These are phyloP conservation scores for Arthrinium puccinioides DNA, from an alignment of 2,329 filamentous ascomycete genomes.

Conservation along the genomic window DNA sequence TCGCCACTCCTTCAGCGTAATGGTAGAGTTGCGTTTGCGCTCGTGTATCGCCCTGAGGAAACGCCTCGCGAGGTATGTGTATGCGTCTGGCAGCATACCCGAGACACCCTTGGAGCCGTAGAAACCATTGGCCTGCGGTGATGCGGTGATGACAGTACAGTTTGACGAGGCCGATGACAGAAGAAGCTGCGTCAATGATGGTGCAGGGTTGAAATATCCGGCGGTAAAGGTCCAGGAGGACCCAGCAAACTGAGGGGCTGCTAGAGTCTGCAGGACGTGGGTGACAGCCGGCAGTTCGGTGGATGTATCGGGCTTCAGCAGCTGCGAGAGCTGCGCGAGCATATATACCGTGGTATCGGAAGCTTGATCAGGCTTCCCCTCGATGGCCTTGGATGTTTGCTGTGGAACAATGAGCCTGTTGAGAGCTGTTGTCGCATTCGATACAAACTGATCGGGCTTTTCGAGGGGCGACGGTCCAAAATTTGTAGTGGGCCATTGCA, in stretches of 20 bases:
- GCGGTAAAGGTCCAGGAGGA: slow-evolving; percentile 94
- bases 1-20: slow-evolving; percentile 82
- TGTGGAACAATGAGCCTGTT: slow-evolving; percentile 55
- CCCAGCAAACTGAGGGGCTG: slow-evolving; percentile 52
- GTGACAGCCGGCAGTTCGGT: slow-evolving; percentile 83
- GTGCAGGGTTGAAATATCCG: slow-evolving; percentile 96
- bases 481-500: slow-evolving; percentile 72
- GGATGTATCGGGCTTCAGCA: slow-evolving; percentile 71
- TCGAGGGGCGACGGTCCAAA: slow-evolving; percentile 67
- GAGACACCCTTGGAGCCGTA: slow-evolving; percentile 83
- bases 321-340: slow-evolving; percentile 78
- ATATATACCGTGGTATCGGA: slow-evolving; percentile 72
- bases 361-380: neutral
- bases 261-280: slow-evolving; percentile 62
- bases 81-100: slow-evolving; percentile 84
- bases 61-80: slow-evolving; percentile 76
- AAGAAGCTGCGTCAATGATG: slow-evolving; percentile 71
- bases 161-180: slow-evolving; percentile 61
- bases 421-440: slow-evolving; percentile 60
- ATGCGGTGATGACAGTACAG: slow-evolving; percentile 86
- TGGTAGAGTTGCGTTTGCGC: slow-evolving; percentile 41
- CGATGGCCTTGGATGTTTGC: slow-evolving; percentile 14
- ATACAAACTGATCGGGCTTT: slow-evolving; percentile 61
- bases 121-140: slow-evolving; percentile 91
- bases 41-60: slow-evolving; percentile 60